A percentile compares a stretch with the other conserved stretches of the same genome.
Evolutionary conservation across 1,139 yeast species (phyloP).

Genomic region (Lipomyces yarrowii): DNA sequence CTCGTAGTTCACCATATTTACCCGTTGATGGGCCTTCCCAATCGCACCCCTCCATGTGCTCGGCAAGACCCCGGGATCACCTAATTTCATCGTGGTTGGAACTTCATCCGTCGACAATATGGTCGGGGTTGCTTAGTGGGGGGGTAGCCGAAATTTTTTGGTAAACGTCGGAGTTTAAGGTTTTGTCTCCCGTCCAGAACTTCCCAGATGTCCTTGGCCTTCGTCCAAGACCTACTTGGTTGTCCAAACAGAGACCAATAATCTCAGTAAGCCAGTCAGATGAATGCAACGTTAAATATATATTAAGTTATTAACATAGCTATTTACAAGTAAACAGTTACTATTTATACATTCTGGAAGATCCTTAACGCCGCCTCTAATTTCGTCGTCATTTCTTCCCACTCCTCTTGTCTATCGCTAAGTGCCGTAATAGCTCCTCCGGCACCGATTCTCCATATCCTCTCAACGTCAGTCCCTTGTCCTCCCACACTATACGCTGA

Average conservation of each 20-base stretch:
- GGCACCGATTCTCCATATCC: constrained; percentile 87
- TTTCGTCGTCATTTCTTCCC: constrained; percentile 89
- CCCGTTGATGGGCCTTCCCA: constrained; percentile 25
- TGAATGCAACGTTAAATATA: not conserved
- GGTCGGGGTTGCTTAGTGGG: not conserved
- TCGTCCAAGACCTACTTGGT: too few species aligned
- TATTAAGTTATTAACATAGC: not conserved
- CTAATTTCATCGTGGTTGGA: not conserved
- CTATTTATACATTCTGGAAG: constrained; percentile 41
- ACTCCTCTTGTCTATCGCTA: constrained; percentile 78
- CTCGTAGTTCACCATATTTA: constrained; percentile 32
- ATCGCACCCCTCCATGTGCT: constrained; percentile 6
- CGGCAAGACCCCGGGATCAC: constrained; percentile 10
- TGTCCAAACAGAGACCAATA: not conserved
- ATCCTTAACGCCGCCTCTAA: constrained; percentile 76
- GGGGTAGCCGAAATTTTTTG: not conserved
- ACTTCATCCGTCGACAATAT: not conserved
- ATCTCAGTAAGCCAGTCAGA: not conserved
- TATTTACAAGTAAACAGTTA: not conserved
- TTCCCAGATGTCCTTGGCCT: too few species aligned
- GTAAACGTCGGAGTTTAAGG: not conserved
- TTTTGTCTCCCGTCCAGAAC: not conserved
- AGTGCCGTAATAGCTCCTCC: constrained; percentile 97
- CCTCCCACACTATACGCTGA: constrained; percentile 63
- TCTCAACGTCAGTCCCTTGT: constrained; percentile 36